Percentiles rank a stretch among this genome's conserved stretches.
Conservation (phyloP, 1,284 basidiomycete genomes). For the Malassezia brasiliensis region DNA sequence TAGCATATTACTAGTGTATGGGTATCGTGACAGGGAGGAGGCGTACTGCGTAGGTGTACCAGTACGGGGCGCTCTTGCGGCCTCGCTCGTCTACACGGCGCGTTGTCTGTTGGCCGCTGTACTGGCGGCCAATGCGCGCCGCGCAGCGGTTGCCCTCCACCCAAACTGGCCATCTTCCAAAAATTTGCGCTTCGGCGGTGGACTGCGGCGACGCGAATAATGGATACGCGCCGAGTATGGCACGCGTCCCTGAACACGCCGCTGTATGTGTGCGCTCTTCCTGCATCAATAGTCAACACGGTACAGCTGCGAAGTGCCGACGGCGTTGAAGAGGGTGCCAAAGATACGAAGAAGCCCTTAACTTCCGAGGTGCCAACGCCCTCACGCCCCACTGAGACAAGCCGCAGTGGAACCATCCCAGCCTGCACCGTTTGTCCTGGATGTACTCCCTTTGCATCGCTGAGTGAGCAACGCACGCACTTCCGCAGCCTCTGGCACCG, state of each 20-base stretch:
- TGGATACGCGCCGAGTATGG: not conserved
- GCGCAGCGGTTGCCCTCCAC: too few species aligned
- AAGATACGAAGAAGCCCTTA: too few species aligned
- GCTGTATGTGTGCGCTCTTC: conserved; percentile 32
- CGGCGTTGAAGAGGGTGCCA: not conserved
- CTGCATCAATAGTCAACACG: conserved; percentile 14
- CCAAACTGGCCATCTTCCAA: too few species aligned
- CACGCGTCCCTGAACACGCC: conserved; percentile 17
- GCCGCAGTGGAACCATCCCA: conserved; percentile 8
- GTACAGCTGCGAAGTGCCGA: conserved; percentile 23
- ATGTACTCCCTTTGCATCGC: conserved; percentile 59
- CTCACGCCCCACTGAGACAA: not conserved
- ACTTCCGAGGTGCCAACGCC: not conserved
- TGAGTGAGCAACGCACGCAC: conserved; percentile 74
- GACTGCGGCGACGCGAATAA: not conserved
- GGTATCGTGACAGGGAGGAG: not conserved
- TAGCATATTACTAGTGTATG: conserved; percentile 30
- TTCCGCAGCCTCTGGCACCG: conserved; percentile 95
- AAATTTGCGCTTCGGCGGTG: not conserved
- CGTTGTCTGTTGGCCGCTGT: too few species aligned
- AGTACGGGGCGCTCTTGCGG: too few species aligned
- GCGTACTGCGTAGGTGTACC: too few species aligned
- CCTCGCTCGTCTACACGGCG: too few species aligned
- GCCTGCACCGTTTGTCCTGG: conserved; percentile 36
- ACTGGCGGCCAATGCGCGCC: too few species aligned